These are phyloP conservation scores for Postia placenta DNA, from an alignment of 768 basidiomycete genomes.

Conservation along the genomic window DNA sequence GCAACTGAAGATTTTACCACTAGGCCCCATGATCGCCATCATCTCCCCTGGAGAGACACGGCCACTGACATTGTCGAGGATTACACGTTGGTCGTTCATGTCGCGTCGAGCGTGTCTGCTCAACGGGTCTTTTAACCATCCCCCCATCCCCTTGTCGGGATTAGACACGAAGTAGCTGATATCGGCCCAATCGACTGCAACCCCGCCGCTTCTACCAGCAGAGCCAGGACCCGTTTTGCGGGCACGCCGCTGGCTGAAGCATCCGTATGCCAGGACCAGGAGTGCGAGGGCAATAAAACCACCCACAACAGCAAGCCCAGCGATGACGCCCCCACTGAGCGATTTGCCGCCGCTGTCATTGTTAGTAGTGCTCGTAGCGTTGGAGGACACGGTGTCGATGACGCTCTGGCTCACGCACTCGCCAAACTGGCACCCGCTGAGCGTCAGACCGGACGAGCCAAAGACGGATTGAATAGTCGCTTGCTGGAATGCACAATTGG, in stretches of 20 bases:
- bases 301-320: constrained; percentile 83
- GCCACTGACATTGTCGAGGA: constrained; percentile 70
- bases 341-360: constrained; percentile 26
- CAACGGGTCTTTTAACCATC: constrained; percentile 8
- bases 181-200: constrained; percentile 61
- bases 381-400: constrained; percentile 49
- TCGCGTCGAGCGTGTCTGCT: constrained; percentile 7
- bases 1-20: constrained; percentile 44
- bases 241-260: constrained; percentile 57
- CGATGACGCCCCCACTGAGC: constrained; percentile 81
- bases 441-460: constrained; percentile 62
- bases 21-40: constrained; percentile 90
- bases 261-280: constrained; percentile 55
- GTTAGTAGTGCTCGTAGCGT: constrained; percentile 26
- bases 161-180: constrained; percentile 59
- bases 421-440: constrained; percentile 75
- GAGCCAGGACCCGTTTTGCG: constrained; percentile 29
- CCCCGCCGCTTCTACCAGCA: constrained; percentile 39
- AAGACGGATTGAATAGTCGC: constrained; percentile 59
- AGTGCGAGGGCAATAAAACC: constrained; percentile 53
- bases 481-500: constrained; percentile 77
- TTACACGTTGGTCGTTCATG: constrained; percentile 45
- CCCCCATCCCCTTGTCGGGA: neutral
- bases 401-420: constrained; percentile 84
- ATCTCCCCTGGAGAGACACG: constrained; percentile 73